Conservation (phyloP, 2,329 filamentous ascomycete species). For the Aciculosporium take region DNA sequence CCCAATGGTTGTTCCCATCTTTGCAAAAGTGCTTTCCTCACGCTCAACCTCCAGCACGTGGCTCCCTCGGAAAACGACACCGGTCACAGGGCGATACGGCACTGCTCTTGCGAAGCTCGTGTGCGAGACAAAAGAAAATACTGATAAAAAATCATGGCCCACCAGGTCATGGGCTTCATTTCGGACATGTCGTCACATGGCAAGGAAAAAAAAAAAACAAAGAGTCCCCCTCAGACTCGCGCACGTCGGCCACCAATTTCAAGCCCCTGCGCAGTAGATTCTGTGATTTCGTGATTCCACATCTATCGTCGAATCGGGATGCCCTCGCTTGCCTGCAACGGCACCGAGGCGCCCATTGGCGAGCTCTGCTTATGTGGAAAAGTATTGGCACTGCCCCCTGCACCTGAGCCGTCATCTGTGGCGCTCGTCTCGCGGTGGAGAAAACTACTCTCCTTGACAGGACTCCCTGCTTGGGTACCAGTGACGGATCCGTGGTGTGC, state of each 20-base stretch:
- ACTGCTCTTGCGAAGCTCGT: slow-evolving; percentile 5
- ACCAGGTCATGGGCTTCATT: slow-evolving; percentile 1
- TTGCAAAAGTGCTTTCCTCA: neutral
- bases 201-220: neutral
- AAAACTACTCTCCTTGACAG: slow-evolving; percentile 82
- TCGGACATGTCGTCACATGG: neutral
- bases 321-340: slow-evolving; percentile 19
- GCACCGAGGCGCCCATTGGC: slow-evolving; percentile 11
- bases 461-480: slow-evolving; percentile 53
- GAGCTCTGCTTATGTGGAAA: slow-evolving; percentile 26
- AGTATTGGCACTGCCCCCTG: slow-evolving; percentile 1
- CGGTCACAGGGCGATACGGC: slow-evolving; percentile 3
- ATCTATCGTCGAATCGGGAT: slow-evolving; percentile 51
- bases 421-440: slow-evolving; percentile 69
- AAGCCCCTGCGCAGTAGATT: too few species aligned
- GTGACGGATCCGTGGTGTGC: slow-evolving; percentile 24
- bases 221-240: neutral
- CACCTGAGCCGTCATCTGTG: slow-evolving; percentile 28
- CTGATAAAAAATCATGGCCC: neutral
- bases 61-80: slow-evolving; percentile 1
- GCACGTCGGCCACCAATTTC: neutral
- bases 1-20: neutral
- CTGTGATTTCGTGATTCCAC: neutral
- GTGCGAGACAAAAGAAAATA: slow-evolving; percentile 1
- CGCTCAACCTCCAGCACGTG: neutral